Conservation (phyloP, 805 yeast species). For the Kodamaea restingae region DNA sequence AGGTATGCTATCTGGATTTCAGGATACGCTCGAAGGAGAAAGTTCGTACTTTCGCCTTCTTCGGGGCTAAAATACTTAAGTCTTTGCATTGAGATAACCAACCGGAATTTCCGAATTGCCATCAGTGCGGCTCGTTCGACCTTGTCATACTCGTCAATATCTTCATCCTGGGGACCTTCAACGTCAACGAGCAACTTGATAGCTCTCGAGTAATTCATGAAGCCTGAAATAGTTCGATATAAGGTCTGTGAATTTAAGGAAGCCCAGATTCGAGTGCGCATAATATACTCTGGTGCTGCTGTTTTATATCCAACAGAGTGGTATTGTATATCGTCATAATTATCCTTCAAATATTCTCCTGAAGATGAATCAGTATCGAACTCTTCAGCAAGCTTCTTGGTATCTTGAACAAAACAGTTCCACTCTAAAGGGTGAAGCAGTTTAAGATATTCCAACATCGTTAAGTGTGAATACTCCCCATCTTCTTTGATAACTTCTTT, state of each 20-base stretch:
- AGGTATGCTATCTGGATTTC: conserved; percentile 62
- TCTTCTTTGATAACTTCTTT: conserved; percentile 77
- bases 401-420: conserved; percentile 55
- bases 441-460: conserved; percentile 53
- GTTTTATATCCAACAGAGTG: conserved; percentile 46
- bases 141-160: conserved; percentile 32
- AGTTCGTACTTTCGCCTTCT: conserved; percentile 56
- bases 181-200: conserved; percentile 44
- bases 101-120: conserved; percentile 60
- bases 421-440: conserved; percentile 55
- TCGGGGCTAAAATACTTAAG: conserved; percentile 50
- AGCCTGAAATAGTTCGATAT: conserved; percentile 45
- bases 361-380: conserved; percentile 21
- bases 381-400: conserved; percentile 52
- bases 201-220: conserved; percentile 46
- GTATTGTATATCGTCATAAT: conserved; percentile 41
- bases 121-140: conserved; percentile 47
- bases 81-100: conserved; percentile 64
- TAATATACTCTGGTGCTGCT: conserved; percentile 45
- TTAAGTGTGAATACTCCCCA: conserved; percentile 54
- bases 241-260: conserved; percentile 45
- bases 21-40: conserved; percentile 61
- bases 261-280: conserved; percentile 47
- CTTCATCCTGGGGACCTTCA: conserved; percentile 36
- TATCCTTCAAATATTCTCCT: conserved; percentile 14